Conservation (phyloP, 108 stramenopile species). For the Nitzschia putrida region DNA sequence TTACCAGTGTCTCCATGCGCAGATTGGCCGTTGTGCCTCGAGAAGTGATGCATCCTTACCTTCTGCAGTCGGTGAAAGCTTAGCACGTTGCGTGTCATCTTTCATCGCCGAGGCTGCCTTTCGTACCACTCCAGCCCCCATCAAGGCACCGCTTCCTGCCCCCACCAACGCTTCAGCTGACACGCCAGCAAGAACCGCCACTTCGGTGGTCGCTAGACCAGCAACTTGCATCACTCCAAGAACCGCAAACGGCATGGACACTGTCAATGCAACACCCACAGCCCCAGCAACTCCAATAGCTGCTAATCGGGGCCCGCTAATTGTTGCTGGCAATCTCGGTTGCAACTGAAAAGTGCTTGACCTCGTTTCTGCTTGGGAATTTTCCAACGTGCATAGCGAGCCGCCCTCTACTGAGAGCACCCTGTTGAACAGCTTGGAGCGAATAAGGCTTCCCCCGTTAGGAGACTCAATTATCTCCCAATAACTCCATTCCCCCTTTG, state of each 20-base stretch:
- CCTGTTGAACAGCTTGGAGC: slow-evolving; percentile 24
- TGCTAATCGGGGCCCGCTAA: slow-evolving; percentile 26
- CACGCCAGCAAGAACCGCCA: slow-evolving; percentile 20
- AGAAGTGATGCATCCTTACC: slow-evolving; percentile 5
- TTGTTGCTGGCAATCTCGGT: slow-evolving; percentile 20
- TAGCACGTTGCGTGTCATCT: not conserved
- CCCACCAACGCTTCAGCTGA: slow-evolving; percentile 24
- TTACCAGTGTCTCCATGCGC: slow-evolving; percentile 29
- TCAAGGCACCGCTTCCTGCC: slow-evolving; percentile 14
- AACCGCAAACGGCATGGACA: slow-evolving; percentile 37
- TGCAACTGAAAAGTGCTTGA: slow-evolving; percentile 26
- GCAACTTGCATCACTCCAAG: slow-evolving; percentile 29
- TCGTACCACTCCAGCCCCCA: slow-evolving; percentile 27
- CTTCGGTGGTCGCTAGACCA: slow-evolving; percentile 11
- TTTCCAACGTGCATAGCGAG: slow-evolving; percentile 18
- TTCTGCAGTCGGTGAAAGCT: slow-evolving; percentile 1
- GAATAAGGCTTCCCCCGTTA: slow-evolving; percentile 22
- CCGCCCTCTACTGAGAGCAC: slow-evolving; percentile 16
- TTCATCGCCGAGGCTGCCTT: slow-evolving; percentile 14
- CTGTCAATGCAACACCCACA: slow-evolving; percentile 24
- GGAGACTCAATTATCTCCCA: slow-evolving; percentile 29
- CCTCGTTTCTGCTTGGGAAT: not conserved
- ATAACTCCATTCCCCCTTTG: slow-evolving; percentile 27
- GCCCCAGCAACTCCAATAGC: slow-evolving; percentile 16
- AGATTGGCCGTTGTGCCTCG: slow-evolving; percentile 22